A percentile compares a stretch with the other conserved stretches of the same genome.
These are phyloP conservation scores for Thielaviopsis populi DNA, from an alignment of 2,329 filamentous ascomycete species.

Conservation along the genomic window DNA sequence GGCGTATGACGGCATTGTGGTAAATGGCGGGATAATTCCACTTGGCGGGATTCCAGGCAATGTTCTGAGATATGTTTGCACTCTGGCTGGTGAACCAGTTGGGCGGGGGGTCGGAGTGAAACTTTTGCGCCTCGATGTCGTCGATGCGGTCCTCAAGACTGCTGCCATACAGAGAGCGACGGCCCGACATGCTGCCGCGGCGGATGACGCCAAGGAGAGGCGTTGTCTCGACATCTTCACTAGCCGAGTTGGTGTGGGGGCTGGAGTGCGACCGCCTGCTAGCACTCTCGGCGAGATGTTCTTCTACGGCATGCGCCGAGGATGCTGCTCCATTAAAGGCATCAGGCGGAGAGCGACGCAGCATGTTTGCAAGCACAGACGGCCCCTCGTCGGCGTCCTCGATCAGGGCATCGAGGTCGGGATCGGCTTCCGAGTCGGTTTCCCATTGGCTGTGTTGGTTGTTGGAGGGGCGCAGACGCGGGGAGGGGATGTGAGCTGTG, in stretches of 20 bases:
- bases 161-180: conserved; percentile 1
- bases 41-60: conserved; percentile 42
- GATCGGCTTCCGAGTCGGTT: conserved; percentile 7
- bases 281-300: neutral
- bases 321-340: conserved; percentile 19
- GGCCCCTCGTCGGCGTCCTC: conserved; percentile 24
- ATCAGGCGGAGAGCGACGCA: conserved; percentile 35
- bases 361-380: conserved; percentile 35
- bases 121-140: conserved; percentile 1
- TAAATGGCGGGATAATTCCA: conserved; percentile 58
- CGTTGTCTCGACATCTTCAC: conserved; percentile 16
- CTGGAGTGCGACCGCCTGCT: neutral
- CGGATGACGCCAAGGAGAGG: conserved; percentile 21
- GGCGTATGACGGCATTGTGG: conserved; percentile 47
- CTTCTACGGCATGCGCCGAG: neutral
- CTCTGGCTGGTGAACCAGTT: conserved; percentile 4
- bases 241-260: conserved; percentile 13
- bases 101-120: neutral
- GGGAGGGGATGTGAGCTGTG: conserved; percentile 5
- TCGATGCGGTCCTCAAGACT: neutral
- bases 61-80: neutral
- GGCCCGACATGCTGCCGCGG: conserved; percentile 2
- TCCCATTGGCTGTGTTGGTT: conserved; percentile 6
- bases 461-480: neutral
- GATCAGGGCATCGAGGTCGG: conserved; percentile 10